Evolutionary conservation across 2,329 filamentous ascomycete species (phyloP), one percentile per base, ranked within the genome.

Genomic region (Claviceps sorghi): DNA sequence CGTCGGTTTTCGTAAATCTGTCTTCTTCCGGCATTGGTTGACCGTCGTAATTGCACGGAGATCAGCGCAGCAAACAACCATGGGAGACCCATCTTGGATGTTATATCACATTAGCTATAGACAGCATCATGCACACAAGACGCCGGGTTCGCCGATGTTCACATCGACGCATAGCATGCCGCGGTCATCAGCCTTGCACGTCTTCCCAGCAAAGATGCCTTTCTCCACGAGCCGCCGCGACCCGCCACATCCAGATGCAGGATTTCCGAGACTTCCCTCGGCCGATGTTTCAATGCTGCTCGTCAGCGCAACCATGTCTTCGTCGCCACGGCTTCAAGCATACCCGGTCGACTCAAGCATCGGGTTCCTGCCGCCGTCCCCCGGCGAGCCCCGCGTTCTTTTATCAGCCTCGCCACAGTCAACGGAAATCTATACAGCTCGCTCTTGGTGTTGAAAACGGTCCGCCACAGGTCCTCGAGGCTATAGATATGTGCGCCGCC

Each of bases 391-490:
- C 72, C 72, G 1, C 69, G 69, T 19, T 69, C 60, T 64, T 64
- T 70, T 15, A 74, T 72, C 13, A 76, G 68, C 6, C 61, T 62
- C 51, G 76, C 76, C 13, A 77, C 60, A 0, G 58, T 51, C 17
- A 57, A 52, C 48, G 61, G 72, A 42, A 69, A 67, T n/a, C 61
- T 57, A 64, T 80, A 81, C 13, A 80, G 64, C 29, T 73, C 69
- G 8, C 69, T 58, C 4, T 65, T 57, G 1, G 68, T 74, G 55
- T 69, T 59, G 62, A 74, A 82, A 7, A 65, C 65, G 11, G 73
- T 76, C 11, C 72, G 63, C 80, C 79, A 83, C 43, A 77, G 67
- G 8, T 78, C 76, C 60, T 82, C 78, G n/a, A 78, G 75, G 58
- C 76, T 75, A 49, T 69, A 71, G 0, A 71, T 65, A 9, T 77